Evolutionary conservation across 192 early-diverging fungal species (phyloP).

Genomic region (Pilobolus umbonatus): DNA sequence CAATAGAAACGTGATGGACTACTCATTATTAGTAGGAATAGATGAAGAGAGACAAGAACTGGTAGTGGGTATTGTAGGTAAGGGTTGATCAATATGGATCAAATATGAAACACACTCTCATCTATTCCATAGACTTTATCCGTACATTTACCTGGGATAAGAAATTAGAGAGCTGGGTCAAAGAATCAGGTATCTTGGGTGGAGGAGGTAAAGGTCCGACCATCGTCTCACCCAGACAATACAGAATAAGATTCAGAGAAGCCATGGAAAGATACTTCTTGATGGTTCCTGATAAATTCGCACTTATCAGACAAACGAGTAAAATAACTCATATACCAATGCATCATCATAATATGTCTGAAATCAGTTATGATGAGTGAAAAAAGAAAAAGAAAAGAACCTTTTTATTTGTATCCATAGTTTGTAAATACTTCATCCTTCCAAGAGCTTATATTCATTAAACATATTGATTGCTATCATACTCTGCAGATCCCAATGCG

Average conservation of each 20-base stretch:
- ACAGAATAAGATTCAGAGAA: conserved; percentile 87
- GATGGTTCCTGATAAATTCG: conserved; percentile 70
- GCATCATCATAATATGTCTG: no score
- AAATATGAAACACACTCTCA: not conserved
- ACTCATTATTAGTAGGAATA: conserved; percentile 92
- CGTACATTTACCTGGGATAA: conserved; percentile 99
- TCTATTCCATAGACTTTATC: conserved; percentile 72
- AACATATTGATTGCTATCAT: no score
- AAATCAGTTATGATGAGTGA: no score
- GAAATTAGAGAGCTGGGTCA: conserved; percentile 97
- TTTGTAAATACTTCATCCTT: no score
- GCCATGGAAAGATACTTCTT: conserved; percentile 93
- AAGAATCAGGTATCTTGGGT: conserved; percentile 88
- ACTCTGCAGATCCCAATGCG: no score
- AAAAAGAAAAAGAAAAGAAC: no score
- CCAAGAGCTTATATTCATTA: no score
- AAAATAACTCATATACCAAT: no score
- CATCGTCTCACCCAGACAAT: conserved; percentile 92
- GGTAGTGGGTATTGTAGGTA: conserved; percentile 95
- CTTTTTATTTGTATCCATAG: no score
- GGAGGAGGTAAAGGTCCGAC: conserved; percentile 93
- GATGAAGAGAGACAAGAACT: conserved; percentile 82
- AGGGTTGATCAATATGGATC: conserved; percentile 10
- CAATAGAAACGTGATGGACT: conserved; percentile 97
- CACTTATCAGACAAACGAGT: conserved; percentile 14